phyloP scores from a whole-genome alignment of 208 protist species.

The Angomonas desouzai region DNA sequence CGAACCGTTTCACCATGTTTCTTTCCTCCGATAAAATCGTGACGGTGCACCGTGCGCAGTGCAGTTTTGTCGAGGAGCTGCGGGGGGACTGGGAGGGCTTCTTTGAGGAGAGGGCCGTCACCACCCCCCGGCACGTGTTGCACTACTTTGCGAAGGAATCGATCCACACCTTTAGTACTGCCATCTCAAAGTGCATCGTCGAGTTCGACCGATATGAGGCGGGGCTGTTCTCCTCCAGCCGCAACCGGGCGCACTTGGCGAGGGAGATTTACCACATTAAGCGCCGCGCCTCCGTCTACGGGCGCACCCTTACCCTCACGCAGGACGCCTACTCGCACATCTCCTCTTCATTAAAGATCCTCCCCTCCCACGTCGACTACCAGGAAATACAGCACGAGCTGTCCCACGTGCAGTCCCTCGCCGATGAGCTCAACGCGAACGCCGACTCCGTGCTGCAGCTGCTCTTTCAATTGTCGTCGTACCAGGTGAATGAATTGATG shows the following conservation, averaged over 20 bases:
- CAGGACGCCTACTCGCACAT: constrained; percentile 68
- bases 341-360: constrained; percentile 34
- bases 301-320: constrained; percentile 56
- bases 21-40: constrained; percentile 32
- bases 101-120: constrained; percentile 3
- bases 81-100: constrained; percentile 39
- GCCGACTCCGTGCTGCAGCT: constrained; percentile 70
- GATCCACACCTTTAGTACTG: constrained; percentile 51
- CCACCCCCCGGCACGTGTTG: constrained; percentile 26
- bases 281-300: constrained; percentile 70
- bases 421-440: constrained; percentile 72
- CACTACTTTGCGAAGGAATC: constrained; percentile 70
- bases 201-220: constrained; percentile 78
- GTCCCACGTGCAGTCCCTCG: constrained; percentile 56
- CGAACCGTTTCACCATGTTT: constrained; percentile 71
- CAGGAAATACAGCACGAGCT: constrained; percentile 72
- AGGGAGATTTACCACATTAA: constrained; percentile 83
- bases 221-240: constrained; percentile 45
- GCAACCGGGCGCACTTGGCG: constrained; percentile 45
- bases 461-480: constrained; percentile 78
- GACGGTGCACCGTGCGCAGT: constrained; percentile 73
- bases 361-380: constrained; percentile 47
- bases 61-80: constrained; percentile 60
- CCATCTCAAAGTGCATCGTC: constrained; percentile 57
- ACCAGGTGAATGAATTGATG: constrained; percentile 86